phyloP scores from a whole-genome alignment of 169 alveolate genomes.

The Plasmodium fragile region DNA sequence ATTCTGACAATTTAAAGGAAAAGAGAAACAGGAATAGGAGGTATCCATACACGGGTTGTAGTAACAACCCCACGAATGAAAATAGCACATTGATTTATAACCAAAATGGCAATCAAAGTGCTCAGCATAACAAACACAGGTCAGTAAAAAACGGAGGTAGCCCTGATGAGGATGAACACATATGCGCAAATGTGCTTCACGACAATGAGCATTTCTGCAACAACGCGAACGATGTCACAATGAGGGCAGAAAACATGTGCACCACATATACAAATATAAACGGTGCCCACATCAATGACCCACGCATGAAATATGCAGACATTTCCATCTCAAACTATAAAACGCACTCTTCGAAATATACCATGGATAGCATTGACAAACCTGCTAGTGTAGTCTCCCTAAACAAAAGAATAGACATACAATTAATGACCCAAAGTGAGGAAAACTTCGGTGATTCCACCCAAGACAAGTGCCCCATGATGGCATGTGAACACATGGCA shows the following conservation, averaged over 20 bases:
- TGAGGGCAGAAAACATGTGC: background rate
- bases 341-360: background rate
- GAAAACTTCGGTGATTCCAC: background rate
- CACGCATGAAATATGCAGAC: background rate
- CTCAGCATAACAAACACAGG: background rate
- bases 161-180: constrained; percentile 11
- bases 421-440: background rate
- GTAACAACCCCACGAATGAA: background rate
- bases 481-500: background rate
- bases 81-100: background rate
- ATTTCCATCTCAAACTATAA: background rate
- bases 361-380: background rate
- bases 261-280: background rate
- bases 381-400: background rate
- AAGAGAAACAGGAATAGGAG: background rate
- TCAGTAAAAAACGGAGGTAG: background rate
- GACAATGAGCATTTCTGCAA: background rate
- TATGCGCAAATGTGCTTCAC: background rate
- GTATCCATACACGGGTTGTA: background rate
- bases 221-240: background rate
- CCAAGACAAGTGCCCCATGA: background rate
- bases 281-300: background rate
- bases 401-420: background rate
- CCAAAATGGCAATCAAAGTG: background rate
- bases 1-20: background rate